These are phyloP conservation scores for Uronychia setigera DNA, from an alignment of 73 alveolate species.

Conservation along the genomic window DNA sequence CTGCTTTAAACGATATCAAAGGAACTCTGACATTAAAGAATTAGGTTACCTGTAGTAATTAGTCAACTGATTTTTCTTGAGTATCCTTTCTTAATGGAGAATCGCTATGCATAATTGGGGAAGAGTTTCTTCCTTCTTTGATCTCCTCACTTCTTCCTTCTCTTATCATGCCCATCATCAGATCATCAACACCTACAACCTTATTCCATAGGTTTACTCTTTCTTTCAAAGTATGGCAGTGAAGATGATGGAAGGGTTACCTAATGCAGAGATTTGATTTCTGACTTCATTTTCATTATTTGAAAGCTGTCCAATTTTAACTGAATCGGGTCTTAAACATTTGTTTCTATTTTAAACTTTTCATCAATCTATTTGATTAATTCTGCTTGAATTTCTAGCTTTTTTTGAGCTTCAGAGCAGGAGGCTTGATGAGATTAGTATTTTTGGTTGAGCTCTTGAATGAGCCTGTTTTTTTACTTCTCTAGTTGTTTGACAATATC, in stretches of 20 bases:
- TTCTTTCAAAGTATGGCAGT: no score
- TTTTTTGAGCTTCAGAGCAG: background rate
- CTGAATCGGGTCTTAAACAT: slow-evolving; percentile 15
- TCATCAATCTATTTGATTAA: background rate
- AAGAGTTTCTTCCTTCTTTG: background rate
- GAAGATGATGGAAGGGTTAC: no score
- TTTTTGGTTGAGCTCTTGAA: background rate
- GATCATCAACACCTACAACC: no score
- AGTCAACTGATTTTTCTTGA: background rate
- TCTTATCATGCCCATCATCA: background rate
- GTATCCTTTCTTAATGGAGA: background rate
- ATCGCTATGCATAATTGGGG: background rate
- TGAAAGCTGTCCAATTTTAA: no score
- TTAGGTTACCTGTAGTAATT: no score
- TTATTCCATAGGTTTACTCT: no score
- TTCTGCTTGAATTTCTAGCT: background rate
- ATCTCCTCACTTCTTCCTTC: background rate
- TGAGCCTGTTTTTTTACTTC: background rate
- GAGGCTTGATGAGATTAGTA: background rate
- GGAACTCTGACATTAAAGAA: no score
- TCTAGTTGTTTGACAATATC: background rate
- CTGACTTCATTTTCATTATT: no score
- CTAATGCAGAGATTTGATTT: no score
- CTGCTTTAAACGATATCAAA: background rate
- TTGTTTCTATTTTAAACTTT: slow-evolving; percentile 2